Conservation (phyloP, 495 filamentous ascomycete species). For the Hapsidospora chrysogenum region DNA sequence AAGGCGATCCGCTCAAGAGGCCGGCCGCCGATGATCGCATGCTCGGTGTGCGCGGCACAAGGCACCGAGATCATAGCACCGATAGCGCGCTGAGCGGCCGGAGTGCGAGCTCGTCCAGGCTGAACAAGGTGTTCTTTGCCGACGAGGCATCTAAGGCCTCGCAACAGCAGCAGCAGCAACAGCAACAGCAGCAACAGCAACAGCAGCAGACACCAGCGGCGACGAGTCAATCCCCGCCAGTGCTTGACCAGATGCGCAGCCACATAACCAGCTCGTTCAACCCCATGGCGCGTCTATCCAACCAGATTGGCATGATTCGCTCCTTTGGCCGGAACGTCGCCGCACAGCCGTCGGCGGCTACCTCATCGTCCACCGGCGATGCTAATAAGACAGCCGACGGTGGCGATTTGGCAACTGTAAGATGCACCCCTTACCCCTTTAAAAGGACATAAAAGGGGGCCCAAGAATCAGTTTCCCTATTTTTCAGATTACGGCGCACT, state of each 20-base stretch:
- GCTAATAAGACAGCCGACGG: conserved; percentile 18
- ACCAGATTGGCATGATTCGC: conserved; percentile 49
- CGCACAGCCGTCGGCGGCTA: conserved; percentile 5
- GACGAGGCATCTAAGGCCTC: conserved; percentile 15
- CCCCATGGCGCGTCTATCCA: conserved; percentile 58
- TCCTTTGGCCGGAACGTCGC: conserved; percentile 50
- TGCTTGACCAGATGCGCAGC: conserved; percentile 67
- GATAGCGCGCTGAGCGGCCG: conserved; percentile 55
- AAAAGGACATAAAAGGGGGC: neutral
- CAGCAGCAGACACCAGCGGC: no score
- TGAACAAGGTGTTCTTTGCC: conserved; percentile 28
- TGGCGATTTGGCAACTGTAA: conserved; percentile 33
- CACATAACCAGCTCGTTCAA: conserved; percentile 62
- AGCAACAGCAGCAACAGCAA: conserved; percentile 5
- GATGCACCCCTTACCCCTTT: conserved; percentile 3
- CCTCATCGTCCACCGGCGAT: conserved; percentile 9
- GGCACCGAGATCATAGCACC: conserved; percentile 43
- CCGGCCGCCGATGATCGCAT: conserved; percentile 42
- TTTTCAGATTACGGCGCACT: neutral
- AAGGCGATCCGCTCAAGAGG: conserved; percentile 20
- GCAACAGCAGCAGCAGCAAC: conserved; percentile 5
- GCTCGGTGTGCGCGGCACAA: conserved; percentile 44
- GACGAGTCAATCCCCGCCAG: conserved; percentile 32
- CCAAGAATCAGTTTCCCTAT: neutral
- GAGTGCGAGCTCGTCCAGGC: conserved; percentile 40